phyloP scores from a whole-genome alignment of 352 stramenopile species.

The Thraustochytrium sp. region DNA sequence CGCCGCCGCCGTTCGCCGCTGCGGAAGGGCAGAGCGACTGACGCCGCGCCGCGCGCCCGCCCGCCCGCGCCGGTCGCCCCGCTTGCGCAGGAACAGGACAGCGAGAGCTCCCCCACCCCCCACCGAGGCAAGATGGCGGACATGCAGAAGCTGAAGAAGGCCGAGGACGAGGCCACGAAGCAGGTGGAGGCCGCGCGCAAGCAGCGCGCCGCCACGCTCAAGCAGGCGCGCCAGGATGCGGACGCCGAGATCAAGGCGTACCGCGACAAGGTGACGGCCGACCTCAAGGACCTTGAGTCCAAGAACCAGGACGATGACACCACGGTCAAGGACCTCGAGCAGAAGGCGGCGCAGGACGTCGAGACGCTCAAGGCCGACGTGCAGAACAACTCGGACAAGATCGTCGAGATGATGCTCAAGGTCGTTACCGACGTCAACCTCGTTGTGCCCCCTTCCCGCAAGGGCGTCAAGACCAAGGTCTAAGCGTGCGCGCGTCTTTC shows the following conservation, averaged over 20 bases:
- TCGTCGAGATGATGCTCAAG: constrained; percentile 29
- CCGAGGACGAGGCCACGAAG: constrained; percentile 41
- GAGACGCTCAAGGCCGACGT: constrained; percentile 29
- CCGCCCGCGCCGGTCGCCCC: too few species aligned
- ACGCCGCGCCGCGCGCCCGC: too few species aligned
- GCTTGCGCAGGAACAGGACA: too few species aligned
- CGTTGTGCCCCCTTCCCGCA: not conserved
- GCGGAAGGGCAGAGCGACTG: too few species aligned
- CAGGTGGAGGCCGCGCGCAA: constrained; percentile 40
- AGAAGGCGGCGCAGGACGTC: not conserved
- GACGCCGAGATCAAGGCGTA: constrained; percentile 45
- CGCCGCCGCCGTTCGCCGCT: too few species aligned
- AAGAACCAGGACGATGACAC: constrained; percentile 1
- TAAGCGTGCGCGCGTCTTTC: too few species aligned
- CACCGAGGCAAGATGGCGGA: constrained; percentile 46
- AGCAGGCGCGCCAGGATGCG: constrained; percentile 1
- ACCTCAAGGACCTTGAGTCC: not conserved
- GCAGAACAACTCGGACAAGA: constrained; percentile 22
- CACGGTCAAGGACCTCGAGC: not conserved
- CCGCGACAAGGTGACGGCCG: constrained; percentile 38
- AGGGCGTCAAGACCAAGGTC: constrained; percentile 35
- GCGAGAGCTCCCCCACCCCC: not conserved
- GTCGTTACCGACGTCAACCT: constrained; percentile 29
- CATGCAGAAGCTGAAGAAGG: constrained; percentile 46
- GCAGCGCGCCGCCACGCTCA: constrained; percentile 19